Evolutionary conservation across 441 rosid genomes (phyloP).

Genomic region (Croton laevigatus): DNA sequence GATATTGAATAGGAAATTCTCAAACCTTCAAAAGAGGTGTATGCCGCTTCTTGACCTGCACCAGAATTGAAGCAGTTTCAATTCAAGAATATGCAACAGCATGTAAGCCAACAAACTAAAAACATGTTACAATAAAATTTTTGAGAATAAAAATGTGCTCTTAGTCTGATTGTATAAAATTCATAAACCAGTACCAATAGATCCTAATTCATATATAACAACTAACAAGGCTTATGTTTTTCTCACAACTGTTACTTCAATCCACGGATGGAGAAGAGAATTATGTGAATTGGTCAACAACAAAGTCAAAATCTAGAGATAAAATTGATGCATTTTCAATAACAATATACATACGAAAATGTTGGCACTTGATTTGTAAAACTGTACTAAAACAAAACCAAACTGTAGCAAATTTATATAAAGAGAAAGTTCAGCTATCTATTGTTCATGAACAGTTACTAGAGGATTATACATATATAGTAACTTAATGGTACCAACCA

Average conservation of each 20-base stretch:
- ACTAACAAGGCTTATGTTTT: neutral
- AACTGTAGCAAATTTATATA: neutral
- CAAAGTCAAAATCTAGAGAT: too few relatives aligned
- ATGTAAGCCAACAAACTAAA: slow-evolving; percentile 7
- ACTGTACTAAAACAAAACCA: neutral
- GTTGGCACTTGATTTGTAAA: too few relatives aligned
- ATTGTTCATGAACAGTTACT: neutral
- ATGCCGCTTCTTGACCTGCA: slow-evolving; percentile 56
- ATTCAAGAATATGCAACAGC: neutral
- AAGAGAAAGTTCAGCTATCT: neutral
- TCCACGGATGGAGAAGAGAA: neutral
- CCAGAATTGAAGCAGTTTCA: slow-evolving; percentile 1
- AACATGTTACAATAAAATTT: neutral
- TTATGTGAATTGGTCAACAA: neutral
- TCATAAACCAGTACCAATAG: neutral
- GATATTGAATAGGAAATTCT: neutral
- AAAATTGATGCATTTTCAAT: neutral
- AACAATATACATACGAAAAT: neutral
- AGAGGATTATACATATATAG: neutral
- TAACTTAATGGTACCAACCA: too few relatives aligned
- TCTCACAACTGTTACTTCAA: neutral
- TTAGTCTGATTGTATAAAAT: neutral
- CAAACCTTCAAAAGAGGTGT: slow-evolving; percentile 45
- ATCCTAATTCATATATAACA: neutral
- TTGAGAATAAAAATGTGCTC: neutral